These are phyloP conservation scores for Leccinum pallidistipes DNA, from an alignment of 1,284 basidiomycete species.

Conservation along the genomic window DNA sequence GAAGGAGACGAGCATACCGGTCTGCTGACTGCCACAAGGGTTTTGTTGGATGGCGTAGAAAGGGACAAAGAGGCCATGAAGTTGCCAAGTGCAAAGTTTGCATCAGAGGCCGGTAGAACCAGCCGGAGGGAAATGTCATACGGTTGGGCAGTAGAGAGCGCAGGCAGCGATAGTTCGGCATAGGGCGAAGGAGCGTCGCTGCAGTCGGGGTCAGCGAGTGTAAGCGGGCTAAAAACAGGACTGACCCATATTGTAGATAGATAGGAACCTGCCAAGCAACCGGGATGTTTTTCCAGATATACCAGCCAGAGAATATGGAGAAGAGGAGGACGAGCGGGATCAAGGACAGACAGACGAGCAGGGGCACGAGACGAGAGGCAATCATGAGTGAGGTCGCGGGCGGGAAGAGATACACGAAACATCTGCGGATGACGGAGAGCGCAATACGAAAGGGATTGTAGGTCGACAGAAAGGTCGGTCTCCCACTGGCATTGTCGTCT, in stretches of 20 bases:
- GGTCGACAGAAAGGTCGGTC: background rate
- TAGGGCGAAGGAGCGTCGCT: slow-evolving; percentile 68
- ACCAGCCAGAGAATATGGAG: slow-evolving; percentile 63
- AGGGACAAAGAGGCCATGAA: slow-evolving; percentile 73
- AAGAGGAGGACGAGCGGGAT: slow-evolving; percentile 60
- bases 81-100: slow-evolving; percentile 73
- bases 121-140: slow-evolving; percentile 72
- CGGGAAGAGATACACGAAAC: slow-evolving; percentile 37
- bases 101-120: slow-evolving; percentile 61
- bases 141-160: slow-evolving; percentile 56
- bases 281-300: slow-evolving; percentile 70
- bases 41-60: slow-evolving; percentile 56
- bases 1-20: slow-evolving; percentile 50
- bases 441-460: slow-evolving; percentile 4
- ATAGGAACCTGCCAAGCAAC: slow-evolving; percentile 64
- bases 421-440: slow-evolving; percentile 5
- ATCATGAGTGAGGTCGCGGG: slow-evolving; percentile 45
- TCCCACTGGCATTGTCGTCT: slow-evolving; percentile 6
- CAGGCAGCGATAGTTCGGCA: slow-evolving; percentile 51
- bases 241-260: slow-evolving; percentile 76
- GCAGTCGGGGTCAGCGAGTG: slow-evolving; percentile 9
- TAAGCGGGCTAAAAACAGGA: slow-evolving; percentile 6
- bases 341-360: slow-evolving; percentile 57
- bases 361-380: slow-evolving; percentile 58
- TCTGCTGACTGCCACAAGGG: slow-evolving; percentile 55